Evolutionary conservation across 2,329 filamentous ascomycete genomes (phyloP).

Genomic region (Microcyclosporella mali): DNA sequence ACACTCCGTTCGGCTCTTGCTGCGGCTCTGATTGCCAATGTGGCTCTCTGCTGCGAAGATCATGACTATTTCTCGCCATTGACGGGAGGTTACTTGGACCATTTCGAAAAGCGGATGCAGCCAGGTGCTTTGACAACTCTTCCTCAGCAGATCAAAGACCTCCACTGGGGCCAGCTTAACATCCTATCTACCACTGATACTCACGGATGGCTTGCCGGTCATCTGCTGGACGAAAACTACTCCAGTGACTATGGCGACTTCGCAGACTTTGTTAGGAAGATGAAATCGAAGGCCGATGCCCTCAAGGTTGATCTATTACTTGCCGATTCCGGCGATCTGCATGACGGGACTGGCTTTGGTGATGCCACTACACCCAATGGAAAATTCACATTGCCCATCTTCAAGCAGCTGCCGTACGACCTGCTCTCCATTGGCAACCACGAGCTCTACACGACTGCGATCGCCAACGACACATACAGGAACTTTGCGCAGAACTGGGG

Average conservation of each 20-base stretch:
- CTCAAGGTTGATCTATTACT: slow-evolving; percentile 56
- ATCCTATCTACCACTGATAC: slow-evolving; percentile 50
- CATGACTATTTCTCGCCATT: slow-evolving; percentile 19
- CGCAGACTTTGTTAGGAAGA: slow-evolving; percentile 53
- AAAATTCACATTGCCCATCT: slow-evolving; percentile 46
- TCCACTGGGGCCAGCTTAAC: slow-evolving; percentile 21
- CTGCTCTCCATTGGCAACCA: slow-evolving; percentile 56
- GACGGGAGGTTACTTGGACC: slow-evolving; percentile 13
- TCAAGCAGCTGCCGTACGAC: slow-evolving; percentile 43
- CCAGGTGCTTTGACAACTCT: slow-evolving; percentile 14
- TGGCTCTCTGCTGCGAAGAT: slow-evolving; percentile 14
- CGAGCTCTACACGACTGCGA: slow-evolving; percentile 57
- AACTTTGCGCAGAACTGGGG: slow-evolving; percentile 55
- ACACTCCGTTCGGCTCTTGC: slow-evolving; percentile 4
- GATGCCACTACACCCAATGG: slow-evolving; percentile 40
- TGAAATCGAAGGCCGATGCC: slow-evolving; percentile 53
- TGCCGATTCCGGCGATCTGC: slow-evolving; percentile 60
- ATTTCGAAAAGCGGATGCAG: slow-evolving; percentile 15
- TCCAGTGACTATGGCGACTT: slow-evolving; percentile 63
- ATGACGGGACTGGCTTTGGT: slow-evolving; percentile 58
- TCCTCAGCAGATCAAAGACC: slow-evolving; percentile 19
- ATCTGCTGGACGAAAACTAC: slow-evolving; percentile 54
- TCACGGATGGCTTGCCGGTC: slow-evolving; percentile 50
- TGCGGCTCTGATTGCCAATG: slow-evolving; percentile 7
- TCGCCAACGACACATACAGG: slow-evolving; percentile 56